Percentiles rank a stretch among this genome's conserved stretches.
Conservation (phyloP, 2,329 filamentous ascomycete genomes). For the Pseudocercospora vitis region DNA sequence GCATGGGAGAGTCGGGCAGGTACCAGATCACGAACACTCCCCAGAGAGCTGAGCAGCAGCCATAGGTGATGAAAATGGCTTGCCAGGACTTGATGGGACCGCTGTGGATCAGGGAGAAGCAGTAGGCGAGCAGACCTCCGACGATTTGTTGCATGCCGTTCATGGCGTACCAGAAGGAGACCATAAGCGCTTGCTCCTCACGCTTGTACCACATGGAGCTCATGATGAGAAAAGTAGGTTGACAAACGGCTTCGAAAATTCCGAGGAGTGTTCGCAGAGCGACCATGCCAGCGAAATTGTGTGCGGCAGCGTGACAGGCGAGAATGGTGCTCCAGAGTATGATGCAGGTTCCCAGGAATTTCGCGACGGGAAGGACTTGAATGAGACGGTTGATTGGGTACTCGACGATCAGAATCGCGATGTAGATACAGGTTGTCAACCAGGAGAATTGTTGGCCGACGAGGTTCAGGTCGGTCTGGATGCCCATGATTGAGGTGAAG, state of each 20-base stretch:
- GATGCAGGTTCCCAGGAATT: conserved; percentile 63
- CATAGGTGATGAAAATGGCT: conserved; percentile 66
- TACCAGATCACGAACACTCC: conserved; percentile 64
- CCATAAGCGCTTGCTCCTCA: conserved; percentile 64
- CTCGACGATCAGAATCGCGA: conserved; percentile 68
- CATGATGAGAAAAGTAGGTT: conserved; percentile 67
- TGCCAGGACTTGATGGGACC: conserved; percentile 56
- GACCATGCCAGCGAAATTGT: conserved; percentile 61
- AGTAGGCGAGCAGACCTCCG: conserved; percentile 66
- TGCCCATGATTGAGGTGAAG: conserved; percentile 63
- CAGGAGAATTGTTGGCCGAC: conserved; percentile 60
- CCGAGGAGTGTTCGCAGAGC: conserved; percentile 65
- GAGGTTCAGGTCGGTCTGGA: conserved; percentile 51
- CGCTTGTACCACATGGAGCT: conserved; percentile 70
- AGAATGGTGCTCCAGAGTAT: conserved; percentile 63
- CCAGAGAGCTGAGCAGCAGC: conserved; percentile 62
- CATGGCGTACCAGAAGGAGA: conserved; percentile 63
- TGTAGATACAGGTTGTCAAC: conserved; percentile 74
- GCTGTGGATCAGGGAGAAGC: conserved; percentile 39
- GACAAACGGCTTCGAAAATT: conserved; percentile 69
- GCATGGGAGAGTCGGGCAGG: conserved; percentile 70
- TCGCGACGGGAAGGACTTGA: conserved; percentile 60
- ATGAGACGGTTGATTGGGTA: conserved; percentile 68
- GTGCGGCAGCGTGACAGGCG: conserved; percentile 61
- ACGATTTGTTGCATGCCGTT: conserved; percentile 62